These are phyloP conservation scores for Apiotrichum gamsii DNA, from an alignment of 1,284 basidiomycete species.

Conservation along the genomic window DNA sequence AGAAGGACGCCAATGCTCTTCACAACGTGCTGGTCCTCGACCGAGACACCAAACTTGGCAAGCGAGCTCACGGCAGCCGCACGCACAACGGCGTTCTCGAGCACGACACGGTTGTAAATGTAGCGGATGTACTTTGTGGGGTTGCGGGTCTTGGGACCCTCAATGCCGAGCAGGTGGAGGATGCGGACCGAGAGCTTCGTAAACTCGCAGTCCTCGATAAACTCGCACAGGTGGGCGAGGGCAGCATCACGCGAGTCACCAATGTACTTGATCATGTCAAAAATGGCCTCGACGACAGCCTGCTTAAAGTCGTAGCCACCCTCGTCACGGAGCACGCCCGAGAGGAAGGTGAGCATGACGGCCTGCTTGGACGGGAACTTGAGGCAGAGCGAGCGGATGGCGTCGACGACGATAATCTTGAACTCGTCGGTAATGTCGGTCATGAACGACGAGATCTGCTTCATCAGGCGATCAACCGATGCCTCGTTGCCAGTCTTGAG, in stretches of 20 bases:
- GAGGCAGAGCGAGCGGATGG: constrained; percentile 94
- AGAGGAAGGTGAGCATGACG: constrained; percentile 90
- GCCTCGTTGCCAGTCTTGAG: constrained; percentile 99
- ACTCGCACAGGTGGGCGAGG: constrained; percentile 97
- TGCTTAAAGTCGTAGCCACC: constrained; percentile 99
- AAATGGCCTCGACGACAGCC: constrained; percentile 97
- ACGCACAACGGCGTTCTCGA: constrained; percentile 96
- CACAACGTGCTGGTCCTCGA: constrained; percentile 68
- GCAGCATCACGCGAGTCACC: constrained; percentile 89
- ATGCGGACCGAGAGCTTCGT: constrained; percentile 98
- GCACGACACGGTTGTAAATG: constrained; percentile 98
- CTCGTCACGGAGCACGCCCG: constrained; percentile 89
- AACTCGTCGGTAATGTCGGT: constrained; percentile 99
- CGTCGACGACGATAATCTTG: constrained; percentile 99
- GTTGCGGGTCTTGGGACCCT: constrained; percentile 90
- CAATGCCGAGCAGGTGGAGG: constrained; percentile 87
- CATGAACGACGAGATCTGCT: constrained; percentile 99
- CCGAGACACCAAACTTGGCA: constrained; percentile 93
- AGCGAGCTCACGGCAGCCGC: constrained; percentile 92
- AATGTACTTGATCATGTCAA: constrained; percentile 99
- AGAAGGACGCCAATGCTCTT: constrained; percentile 82
- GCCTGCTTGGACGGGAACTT: constrained; percentile 98
- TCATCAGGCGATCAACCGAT: constrained; percentile 97
- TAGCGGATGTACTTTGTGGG: constrained; percentile 98
- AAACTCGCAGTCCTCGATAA: constrained; percentile 99